Evolutionary conservation across 1,139 yeast species (phyloP), one percentile per base, ranked within the genome.

Genomic region (Candida albicans): DNA sequence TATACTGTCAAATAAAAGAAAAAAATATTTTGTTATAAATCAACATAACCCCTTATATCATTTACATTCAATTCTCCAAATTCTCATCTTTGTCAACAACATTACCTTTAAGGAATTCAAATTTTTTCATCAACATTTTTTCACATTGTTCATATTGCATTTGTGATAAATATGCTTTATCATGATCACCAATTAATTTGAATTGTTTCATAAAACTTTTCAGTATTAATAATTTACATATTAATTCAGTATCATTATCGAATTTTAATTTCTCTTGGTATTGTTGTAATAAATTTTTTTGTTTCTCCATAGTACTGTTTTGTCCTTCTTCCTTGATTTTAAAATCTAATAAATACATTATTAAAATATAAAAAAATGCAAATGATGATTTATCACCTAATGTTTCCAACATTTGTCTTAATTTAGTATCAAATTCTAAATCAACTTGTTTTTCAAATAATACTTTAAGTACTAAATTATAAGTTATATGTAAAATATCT

Each of bases 121-220:
- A 58, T 44, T 57, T 57, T 8, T 47, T 47, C 1, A 37, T 39
- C 15, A 61, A 46, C 7, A 47, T 32, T 24, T 56, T 54, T 26
- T 42, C 34, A 32, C 41, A 43, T 38, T 50, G 52, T 39, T 56
- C 53, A 25, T 60, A 41, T 45, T 62, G 66, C 24, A 62, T 50
- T 33, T 59, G 57, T 0, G 58, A 58, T 55, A 62, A 51, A 26
- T 49, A 51, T 5, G 58, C 59, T 41, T 57, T 55, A 35, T 61
- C 64, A 28, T 48, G 48, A 29, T 62, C 62, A 1, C 67, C 67
- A 9, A 44, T 41, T 8, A 46, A 48, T 34, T 50, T 49, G 38
- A 59, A 55, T 29, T 54, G 49, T 35, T 37, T 42, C 2, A 50
- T 42, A 40, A 59, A 50, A 24, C 55, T 49, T 35, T 52, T 54